Base-by-base conservation (phyloP, 2,329 filamentous ascomycete species). In the Thielaviopsis ethacetica region DNA sequence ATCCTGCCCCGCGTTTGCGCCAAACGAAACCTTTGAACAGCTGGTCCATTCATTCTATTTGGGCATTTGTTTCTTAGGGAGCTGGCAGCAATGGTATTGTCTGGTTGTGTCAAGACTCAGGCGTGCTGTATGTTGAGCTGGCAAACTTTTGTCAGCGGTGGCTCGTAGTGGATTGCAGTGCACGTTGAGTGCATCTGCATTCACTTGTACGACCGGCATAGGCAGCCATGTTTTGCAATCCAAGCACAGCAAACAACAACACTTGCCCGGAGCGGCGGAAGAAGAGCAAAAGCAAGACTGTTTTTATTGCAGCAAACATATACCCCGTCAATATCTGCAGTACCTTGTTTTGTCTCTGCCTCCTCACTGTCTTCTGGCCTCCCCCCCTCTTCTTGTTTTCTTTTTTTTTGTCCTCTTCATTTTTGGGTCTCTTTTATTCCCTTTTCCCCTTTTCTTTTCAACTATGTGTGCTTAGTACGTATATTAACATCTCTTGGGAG, bases 401-500 rank as follows among this genome's bases (percentile, higher is more conserved):
- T 41, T 51, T 52, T 54, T 53, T 27, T 30, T 49, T 34, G 17
- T 49, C 54, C 19, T 13, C 27, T 58, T 55, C 53, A 24, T 55
- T 52, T 53, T 49, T 56, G 47, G 56, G 15, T 51, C 52, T 57
- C 59, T 61, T 27, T 56, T 17, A n/a, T 44, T 44, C 38, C 17
- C 17, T 24, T 47, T 56, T 57, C 27, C 41, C 21, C 53, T 56
- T 56, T 50, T 56, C 53, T 50, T 60, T 57, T 27, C 21, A 51
- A 22, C 38, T 19, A 41, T 41, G 53, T 38, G 56, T 47, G 59
- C 59, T 61, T 61, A 56, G 59, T 38, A 53, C 56, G 56, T 59
- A 41, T 51, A 59, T 61, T 61, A 50, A 57, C 51, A 59, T 61
- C 21, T 56, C 53, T 47, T 55, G 53, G 58, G 53, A 59, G 61